phyloP scores from a whole-genome alignment of 805 yeast genomes.

The Hanseniaspora nectarophila region DNA sequence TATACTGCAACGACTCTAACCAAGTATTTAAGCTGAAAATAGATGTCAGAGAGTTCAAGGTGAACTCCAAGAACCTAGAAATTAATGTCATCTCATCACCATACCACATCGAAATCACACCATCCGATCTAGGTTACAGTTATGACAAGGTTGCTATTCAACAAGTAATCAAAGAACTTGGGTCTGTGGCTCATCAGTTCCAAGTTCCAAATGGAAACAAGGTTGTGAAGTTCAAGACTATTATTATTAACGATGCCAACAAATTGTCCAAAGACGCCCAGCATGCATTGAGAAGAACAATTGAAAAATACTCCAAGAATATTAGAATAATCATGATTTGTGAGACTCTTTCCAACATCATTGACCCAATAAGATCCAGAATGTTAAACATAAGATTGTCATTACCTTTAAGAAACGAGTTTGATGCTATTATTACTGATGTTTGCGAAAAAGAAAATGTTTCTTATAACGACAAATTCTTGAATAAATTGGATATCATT shows the following conservation, averaged over 20 bases:
- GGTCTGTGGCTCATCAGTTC: constrained; percentile 67
- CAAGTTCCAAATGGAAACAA: constrained; percentile 30
- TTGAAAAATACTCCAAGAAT: constrained; percentile 87
- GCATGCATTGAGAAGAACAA: constrained; percentile 87
- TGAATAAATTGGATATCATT: constrained; percentile 36
- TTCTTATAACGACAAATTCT: constrained; percentile 15
- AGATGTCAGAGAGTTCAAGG: constrained; percentile 74
- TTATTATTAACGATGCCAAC: constrained; percentile 84
- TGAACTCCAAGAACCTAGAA: constrained; percentile 67
- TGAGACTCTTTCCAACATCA: constrained; percentile 81
- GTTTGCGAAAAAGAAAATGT: constrained; percentile 49
- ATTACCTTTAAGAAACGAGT: constrained; percentile 57
- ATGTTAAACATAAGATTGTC: constrained; percentile 79
- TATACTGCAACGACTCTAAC: constrained; percentile 56
- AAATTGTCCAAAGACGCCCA: constrained; percentile 85
- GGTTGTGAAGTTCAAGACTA: constrained; percentile 57
- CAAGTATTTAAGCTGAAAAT: constrained; percentile 69
- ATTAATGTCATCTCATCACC: constrained; percentile 88
- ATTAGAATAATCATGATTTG: constrained; percentile 75
- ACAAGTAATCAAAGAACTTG: constrained; percentile 84
- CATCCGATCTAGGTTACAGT: constrained; percentile 90
- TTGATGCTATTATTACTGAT: constrained; percentile 40
- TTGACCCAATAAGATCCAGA: constrained; percentile 88
- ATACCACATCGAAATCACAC: constrained; percentile 87
- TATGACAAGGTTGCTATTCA: constrained; percentile 84